Evolutionary conservation across 2,329 filamentous ascomycete species (phyloP).

Genomic region (Nemania sp.): DNA sequence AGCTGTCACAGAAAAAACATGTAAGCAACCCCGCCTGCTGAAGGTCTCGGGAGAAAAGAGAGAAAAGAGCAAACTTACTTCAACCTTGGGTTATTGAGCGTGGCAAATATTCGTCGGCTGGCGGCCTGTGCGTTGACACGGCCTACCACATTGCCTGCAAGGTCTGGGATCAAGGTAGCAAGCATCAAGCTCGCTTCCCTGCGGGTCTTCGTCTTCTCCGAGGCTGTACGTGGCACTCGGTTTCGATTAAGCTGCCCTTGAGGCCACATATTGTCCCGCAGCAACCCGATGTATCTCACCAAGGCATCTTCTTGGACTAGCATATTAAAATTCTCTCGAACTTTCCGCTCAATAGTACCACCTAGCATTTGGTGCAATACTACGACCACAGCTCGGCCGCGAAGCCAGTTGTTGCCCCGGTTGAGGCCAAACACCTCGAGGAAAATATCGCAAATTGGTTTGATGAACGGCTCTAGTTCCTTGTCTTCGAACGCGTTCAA

Average conservation of each 20-base stretch:
- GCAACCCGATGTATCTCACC: slow-evolving; percentile 71
- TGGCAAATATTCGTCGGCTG: slow-evolving; percentile 84
- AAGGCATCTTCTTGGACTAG: slow-evolving; percentile 79
- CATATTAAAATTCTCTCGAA: slow-evolving; percentile 78
- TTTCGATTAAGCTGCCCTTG: slow-evolving; percentile 59
- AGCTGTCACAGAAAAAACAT: slow-evolving; percentile 46
- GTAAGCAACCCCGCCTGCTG: slow-evolving; percentile 18
- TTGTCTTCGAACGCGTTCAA: slow-evolving; percentile 89
- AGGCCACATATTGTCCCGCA: slow-evolving; percentile 84
- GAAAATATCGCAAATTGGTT: slow-evolving; percentile 97
- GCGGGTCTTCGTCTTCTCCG: slow-evolving; percentile 77
- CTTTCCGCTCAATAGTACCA: slow-evolving; percentile 93
- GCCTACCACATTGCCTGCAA: slow-evolving; percentile 92
- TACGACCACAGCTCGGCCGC: slow-evolving; percentile 91
- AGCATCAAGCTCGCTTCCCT: slow-evolving; percentile 89
- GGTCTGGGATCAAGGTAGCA: slow-evolving; percentile 84
- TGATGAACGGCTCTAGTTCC: slow-evolving; percentile 92
- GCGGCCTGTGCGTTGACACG: slow-evolving; percentile 89
- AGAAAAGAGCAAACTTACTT: slow-evolving; percentile 65
- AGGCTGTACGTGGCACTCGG: slow-evolving; percentile 60
- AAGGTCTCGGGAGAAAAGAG: not conserved
- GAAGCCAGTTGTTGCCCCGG: slow-evolving; percentile 94
- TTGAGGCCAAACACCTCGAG: slow-evolving; percentile 94
- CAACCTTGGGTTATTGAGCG: slow-evolving; percentile 85
- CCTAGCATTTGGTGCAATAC: slow-evolving; percentile 94